A percentile compares a stretch with the other conserved stretches of the same genome.
Evolutionary conservation across 352 stramenopile genomes (phyloP).

Genomic region (Globisporangium emineosum): DNA sequence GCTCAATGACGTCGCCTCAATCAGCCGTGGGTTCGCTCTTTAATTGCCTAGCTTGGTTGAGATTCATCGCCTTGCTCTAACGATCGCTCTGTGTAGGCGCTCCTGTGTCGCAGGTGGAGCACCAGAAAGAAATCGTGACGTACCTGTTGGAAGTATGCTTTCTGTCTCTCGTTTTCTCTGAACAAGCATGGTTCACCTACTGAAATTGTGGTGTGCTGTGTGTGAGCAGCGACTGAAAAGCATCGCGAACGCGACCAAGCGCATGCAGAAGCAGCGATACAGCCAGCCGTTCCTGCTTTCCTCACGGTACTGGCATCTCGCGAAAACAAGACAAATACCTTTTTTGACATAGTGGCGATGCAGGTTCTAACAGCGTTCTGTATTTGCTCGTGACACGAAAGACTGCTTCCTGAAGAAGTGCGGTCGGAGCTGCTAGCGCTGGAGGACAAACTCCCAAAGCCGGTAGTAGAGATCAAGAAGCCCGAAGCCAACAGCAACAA

Average conservation of each 20-base stretch:
- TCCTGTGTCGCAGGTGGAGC: constrained; percentile 29
- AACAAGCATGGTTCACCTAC: neutral
- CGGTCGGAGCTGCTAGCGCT: constrained; percentile 41
- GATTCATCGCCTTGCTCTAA: neutral
- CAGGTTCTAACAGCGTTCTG: too few relatives aligned
- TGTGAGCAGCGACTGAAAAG: constrained; percentile 52
- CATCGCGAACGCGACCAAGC: constrained; percentile 57
- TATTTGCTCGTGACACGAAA: too few relatives aligned
- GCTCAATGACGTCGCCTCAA: constrained; percentile 34
- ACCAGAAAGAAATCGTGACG: constrained; percentile 69
- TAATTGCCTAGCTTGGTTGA: neutral
- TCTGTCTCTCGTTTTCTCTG: constrained; percentile 10
- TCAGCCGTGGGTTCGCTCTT: constrained; percentile 21
- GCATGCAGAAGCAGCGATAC: constrained; percentile 70
- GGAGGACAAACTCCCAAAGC: constrained; percentile 41
- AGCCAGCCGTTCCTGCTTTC: constrained; percentile 68
- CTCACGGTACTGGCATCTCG: constrained; percentile 29
- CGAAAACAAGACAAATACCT: neutral
- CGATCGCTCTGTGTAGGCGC: constrained; percentile 14
- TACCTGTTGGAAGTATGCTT: constrained; percentile 55
- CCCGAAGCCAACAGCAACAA: constrained; percentile 2
- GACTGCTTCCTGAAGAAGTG: constrained; percentile 63
- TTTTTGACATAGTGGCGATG: too few relatives aligned
- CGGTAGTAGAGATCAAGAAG: constrained; percentile 12
- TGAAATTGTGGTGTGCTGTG: neutral